Evolutionary conservation across 495 filamentous ascomycete genomes (phyloP).

Genomic region (Halenospora varia): DNA sequence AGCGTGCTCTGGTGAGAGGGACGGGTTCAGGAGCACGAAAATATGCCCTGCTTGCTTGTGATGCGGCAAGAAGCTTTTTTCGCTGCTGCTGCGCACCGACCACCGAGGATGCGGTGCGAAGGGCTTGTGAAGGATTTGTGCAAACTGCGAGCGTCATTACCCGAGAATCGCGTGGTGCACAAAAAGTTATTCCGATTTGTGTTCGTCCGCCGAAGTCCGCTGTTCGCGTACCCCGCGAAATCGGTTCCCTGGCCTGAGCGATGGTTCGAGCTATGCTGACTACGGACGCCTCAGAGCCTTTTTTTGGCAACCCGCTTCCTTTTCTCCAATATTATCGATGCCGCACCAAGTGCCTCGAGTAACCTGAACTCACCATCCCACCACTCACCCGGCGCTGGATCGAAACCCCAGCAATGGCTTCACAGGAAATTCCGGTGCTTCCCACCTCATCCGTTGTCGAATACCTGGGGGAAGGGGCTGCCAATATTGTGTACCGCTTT

Average conservation of each 20-base stretch:
- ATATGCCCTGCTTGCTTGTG: constrained; percentile 15
- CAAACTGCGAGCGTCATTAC: neutral
- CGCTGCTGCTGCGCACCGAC: neutral
- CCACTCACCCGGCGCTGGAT: constrained; percentile 33
- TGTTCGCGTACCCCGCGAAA: no score
- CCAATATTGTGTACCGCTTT: constrained; percentile 26
- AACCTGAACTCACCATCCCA: neutral
- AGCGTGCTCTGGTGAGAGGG: neutral
- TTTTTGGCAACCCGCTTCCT: no score
- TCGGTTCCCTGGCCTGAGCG: no score
- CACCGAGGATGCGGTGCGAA: no score
- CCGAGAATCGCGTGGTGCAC: neutral
- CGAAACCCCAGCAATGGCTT: constrained; percentile 1
- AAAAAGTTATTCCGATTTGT: neutral
- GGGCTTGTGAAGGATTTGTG: no score
- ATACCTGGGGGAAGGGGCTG: constrained; percentile 24
- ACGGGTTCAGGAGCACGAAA: neutral
- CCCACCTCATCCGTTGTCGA: neutral
- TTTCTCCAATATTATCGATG: no score
- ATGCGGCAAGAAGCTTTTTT: neutral
- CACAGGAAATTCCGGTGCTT: constrained; percentile 5
- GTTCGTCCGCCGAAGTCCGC: no score
- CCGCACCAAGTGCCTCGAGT: no score
- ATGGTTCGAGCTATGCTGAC: no score
- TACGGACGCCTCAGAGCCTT: no score